Conservation (phyloP, 305 asterid genomes). For the Stenogyne calaminthoides region DNA sequence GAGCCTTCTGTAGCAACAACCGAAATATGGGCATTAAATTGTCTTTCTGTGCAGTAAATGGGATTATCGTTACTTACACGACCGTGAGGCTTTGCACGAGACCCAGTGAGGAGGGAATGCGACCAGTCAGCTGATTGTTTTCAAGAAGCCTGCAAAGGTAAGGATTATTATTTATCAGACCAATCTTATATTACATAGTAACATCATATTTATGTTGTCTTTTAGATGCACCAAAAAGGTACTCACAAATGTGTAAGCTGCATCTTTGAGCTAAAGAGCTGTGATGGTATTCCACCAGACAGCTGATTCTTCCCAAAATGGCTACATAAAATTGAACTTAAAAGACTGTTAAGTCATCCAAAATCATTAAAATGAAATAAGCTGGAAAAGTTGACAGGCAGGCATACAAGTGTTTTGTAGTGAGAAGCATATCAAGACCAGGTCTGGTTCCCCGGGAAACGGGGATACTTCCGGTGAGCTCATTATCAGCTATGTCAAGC, state of each 20-base stretch:
- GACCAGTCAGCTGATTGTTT: slow-evolving; percentile 59
- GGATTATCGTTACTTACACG: slow-evolving; percentile 73
- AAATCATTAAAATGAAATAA: no score
- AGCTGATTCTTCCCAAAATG: slow-evolving; percentile 79
- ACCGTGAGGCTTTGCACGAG: slow-evolving; percentile 61
- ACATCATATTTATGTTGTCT: no score
- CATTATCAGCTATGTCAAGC: slow-evolving; percentile 87
- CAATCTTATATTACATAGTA: background rate
- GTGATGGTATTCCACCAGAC: slow-evolving; percentile 71
- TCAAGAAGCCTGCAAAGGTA: slow-evolving; percentile 70
- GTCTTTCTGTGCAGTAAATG: no score
- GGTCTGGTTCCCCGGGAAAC: slow-evolving; percentile 62
- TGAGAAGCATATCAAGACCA: slow-evolving; percentile 85
- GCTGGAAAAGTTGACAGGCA: background rate
- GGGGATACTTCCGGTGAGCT: slow-evolving; percentile 71
- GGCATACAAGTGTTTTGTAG: slow-evolving; percentile 73
- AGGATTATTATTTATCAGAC: background rate
- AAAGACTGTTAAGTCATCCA: background rate
- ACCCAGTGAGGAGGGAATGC: slow-evolving; percentile 69
- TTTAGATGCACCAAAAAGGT: background rate
- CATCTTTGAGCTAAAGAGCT: slow-evolving; percentile 61
- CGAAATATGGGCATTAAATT: slow-evolving; percentile 16
- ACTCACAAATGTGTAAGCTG: slow-evolving; percentile 78
- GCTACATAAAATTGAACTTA: slow-evolving; percentile 44
- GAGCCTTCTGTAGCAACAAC: slow-evolving; percentile 61